These are phyloP conservation scores for Naganishia friedmannii DNA, from an alignment of 768 basidiomycete species.

Conservation along the genomic window DNA sequence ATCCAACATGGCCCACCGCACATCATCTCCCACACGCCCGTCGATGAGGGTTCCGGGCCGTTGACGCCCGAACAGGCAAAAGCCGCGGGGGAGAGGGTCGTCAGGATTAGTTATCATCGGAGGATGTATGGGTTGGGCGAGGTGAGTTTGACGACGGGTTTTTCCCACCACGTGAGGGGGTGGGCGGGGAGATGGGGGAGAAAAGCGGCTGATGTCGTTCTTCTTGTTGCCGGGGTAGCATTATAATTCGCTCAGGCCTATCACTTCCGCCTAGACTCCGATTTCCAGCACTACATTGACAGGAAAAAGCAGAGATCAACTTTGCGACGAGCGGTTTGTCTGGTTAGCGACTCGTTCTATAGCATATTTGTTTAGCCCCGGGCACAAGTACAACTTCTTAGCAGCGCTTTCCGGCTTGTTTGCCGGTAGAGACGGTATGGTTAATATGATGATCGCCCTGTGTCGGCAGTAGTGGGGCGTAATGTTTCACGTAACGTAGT, in stretches of 20 bases:
- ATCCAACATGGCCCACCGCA: conserved; percentile 77
- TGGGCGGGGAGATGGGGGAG: too few relatives aligned
- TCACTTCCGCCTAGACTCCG: neutral
- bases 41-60: conserved; percentile 46
- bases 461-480: too few relatives aligned
- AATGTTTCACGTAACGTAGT: too few relatives aligned
- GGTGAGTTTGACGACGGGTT: conserved; percentile 59
- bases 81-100: conserved; percentile 54
- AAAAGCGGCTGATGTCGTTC: neutral
- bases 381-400: too few relatives aligned
- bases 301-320: too few relatives aligned
- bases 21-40: conserved; percentile 76
- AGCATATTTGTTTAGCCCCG: too few relatives aligned
- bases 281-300: too few relatives aligned
- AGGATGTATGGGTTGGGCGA: conserved; percentile 94
- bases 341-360: too few relatives aligned
- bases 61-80: conserved; percentile 46
- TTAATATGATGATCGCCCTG: too few relatives aligned
- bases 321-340: too few relatives aligned
- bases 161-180: neutral
- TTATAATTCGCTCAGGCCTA: conserved; percentile 32
- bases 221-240: conserved; percentile 17
- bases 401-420: too few relatives aligned
- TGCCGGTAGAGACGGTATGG: too few relatives aligned
- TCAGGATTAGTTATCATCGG: conserved; percentile 85